Base-by-base conservation (phyloP, 768 basidiomycete species). In the Boletus pseudo-olivaceus region DNA sequence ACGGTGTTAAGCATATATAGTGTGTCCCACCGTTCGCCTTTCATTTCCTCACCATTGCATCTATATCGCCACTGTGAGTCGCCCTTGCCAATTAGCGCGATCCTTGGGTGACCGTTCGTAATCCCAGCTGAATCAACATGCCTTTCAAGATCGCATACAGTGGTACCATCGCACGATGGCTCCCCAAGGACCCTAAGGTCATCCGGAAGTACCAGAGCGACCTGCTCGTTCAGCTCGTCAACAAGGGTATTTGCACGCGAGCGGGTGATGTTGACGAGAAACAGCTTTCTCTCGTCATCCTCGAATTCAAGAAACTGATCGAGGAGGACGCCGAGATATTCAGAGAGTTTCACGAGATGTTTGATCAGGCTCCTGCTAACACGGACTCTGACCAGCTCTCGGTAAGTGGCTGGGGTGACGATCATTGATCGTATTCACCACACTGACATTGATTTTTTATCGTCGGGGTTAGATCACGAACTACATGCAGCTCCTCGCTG, bases 341-440 rank as follows among this genome's bases (percentile, higher is more conserved):
- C 56, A 64, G 54, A 42, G 58, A 52, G 20, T 67, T 67, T 34
- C 51, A 67, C n/a, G 53, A 61, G 32, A 64, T 68, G 62, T 69
- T 68, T 20, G 39, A 59, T 0, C 51, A 66, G 23, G 58, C 57
- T 19, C 33, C 17, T 3, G 47, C 26, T 7, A 47, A 27, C 7
- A 17, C 27, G 1, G 27, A 47, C 17, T 1, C 10, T 7, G 11
- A 35, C 3, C 42, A 55, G 14, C 40, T 29, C 34, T 32, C 11
- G 33, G 59, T 65, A 37, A 55, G 64, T 46, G 19, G 5, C 9
- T 38, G 5, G 7, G 15, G 11, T 11, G 7, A 1, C 15, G 19
- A 15, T 42, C 7, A 19, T 9, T 29, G 20, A 4, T 14, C 1
- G 17, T 17, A n/a, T 35, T 27, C 35, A 23, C 4, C 2, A 15